phyloP scores from a whole-genome alignment of 176 grass and related monocot genomes.

The Oryza officinalis region DNA sequence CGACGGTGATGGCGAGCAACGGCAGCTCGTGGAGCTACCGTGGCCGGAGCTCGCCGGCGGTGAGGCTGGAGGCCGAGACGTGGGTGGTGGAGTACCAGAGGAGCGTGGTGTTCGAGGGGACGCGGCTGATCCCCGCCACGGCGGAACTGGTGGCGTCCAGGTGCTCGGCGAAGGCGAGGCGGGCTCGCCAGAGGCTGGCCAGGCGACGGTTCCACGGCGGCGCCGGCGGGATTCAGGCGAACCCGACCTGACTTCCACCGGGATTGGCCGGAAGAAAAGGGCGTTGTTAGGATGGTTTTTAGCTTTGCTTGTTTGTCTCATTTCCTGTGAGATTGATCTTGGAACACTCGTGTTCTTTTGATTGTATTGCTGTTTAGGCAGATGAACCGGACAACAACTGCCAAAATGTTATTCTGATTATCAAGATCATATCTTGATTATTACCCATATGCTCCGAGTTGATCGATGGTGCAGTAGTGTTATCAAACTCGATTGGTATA shows the following conservation, averaged over 20 bases:
- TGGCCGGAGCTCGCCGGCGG: slow-evolving; percentile 37
- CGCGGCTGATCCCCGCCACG: slow-evolving; percentile 56
- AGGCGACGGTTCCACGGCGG: slow-evolving; percentile 31
- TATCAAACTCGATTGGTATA: not conserved
- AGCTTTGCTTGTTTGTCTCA: slow-evolving; percentile 50
- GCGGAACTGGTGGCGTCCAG: slow-evolving; percentile 49
- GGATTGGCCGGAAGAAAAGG: not conserved
- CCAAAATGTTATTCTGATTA: not conserved
- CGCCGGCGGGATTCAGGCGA: slow-evolving; percentile 20
- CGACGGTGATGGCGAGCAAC: slow-evolving; percentile 59
- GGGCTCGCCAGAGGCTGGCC: slow-evolving; percentile 23
- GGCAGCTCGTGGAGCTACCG: slow-evolving; percentile 63
- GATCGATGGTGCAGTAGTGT: not conserved
- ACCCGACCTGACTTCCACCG: slow-evolving; percentile 41
- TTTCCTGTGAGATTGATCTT: slow-evolving; percentile 59
- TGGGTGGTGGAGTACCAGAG: slow-evolving; percentile 88
- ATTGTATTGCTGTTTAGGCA: not conserved
- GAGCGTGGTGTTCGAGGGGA: slow-evolving; percentile 64
- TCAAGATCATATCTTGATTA: not conserved
- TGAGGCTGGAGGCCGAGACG: slow-evolving; percentile 64
- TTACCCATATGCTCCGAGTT: not conserved
- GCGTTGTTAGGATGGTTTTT: not conserved
- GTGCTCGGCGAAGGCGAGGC: slow-evolving; percentile 36
- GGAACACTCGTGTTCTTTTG: not conserved
- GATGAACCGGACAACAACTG: not conserved